Conservation (phyloP, 176 grass and related monocot species). For the Alloteropsis semialata region DNA sequence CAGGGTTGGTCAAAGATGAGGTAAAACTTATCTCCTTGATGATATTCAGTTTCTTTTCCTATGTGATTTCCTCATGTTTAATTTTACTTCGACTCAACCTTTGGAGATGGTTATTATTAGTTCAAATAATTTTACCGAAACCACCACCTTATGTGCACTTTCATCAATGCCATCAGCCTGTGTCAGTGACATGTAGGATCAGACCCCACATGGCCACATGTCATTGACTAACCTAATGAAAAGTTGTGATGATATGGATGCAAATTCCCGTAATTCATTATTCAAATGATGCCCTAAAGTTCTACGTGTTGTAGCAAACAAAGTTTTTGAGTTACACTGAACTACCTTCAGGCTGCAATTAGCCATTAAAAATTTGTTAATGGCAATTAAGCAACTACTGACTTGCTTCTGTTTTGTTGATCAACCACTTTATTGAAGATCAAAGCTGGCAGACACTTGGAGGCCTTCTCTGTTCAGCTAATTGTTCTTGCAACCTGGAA, state of each 20-base stretch:
- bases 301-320: background rate
- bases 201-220: no score
- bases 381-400: conserved; percentile 8
- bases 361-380: background rate
- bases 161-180: background rate
- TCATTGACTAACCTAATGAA: background rate
- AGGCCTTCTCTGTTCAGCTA: conserved; percentile 87
- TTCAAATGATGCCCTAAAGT: background rate
- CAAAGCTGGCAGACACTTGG: conserved; percentile 57
- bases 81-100: conserved; percentile 12
- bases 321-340: background rate
- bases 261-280: background rate
- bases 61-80: conserved; percentile 27
- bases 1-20: conserved; percentile 84
- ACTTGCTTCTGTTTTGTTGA: conserved; percentile 26
- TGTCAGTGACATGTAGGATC: background rate
- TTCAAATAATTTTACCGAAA: background rate
- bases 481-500: conserved; percentile 94
- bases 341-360: background rate
- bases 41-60: conserved; percentile 5
- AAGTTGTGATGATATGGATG: background rate
- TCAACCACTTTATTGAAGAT: conserved; percentile 40
- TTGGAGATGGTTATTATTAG: conserved; percentile 12
- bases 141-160: background rate
- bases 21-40: conserved; percentile 45